Evolutionary conservation across 2,329 filamentous ascomycete genomes (phyloP), one percentile per base, ranked within the genome.

Genomic region (Nigrospora sphaerica): DNA sequence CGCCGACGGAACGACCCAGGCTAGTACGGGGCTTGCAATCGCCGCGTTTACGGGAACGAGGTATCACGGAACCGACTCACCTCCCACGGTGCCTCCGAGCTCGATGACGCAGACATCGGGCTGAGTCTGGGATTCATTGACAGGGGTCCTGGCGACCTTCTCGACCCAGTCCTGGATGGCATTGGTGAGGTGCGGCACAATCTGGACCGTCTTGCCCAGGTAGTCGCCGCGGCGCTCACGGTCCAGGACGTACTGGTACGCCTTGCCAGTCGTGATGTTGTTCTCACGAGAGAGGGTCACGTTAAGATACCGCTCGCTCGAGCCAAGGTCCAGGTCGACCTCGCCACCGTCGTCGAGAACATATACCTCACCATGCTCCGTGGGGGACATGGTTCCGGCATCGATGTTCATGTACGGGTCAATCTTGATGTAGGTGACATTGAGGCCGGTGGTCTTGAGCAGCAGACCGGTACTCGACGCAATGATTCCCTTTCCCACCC

Each of bases 191-290:
- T 97, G 92, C 2, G 92, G 92, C 6, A 97, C 90, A 7, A 95
- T 86, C 67, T 96, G 90, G 14, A 95, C 85, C 16, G 91, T 90
- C 65, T 86, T 83, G 54, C 92, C 92, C 12, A 97, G 78, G 59
- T 95, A 97, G 63, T 93, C 84, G 46, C 79, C 78, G 36, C 68
- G 67, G 23, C 78, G 70, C 61, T 81, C 78, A 49, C 77, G 74
- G 61, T 85, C 77, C 58, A 95, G 90, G 45, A 96, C 91, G 58
- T 86, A 81, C 61, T 88, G 78, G 70, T 96, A 97, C 56, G 97
- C 89, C 73, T 97, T 96, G 62, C 93, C 93, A 6, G 92, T 95
- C 4, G 93, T 98, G 68, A 98, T 95, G 68, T 97, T 97, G 73
- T 92, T 89, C 57, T 95, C 90, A 51, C 84, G 77, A 10, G 82